Evolutionary conservation across 2,329 filamentous ascomycete species (phyloP), one percentile per base, ranked within the genome.

Genomic region (Fusarium albosuccineum): DNA sequence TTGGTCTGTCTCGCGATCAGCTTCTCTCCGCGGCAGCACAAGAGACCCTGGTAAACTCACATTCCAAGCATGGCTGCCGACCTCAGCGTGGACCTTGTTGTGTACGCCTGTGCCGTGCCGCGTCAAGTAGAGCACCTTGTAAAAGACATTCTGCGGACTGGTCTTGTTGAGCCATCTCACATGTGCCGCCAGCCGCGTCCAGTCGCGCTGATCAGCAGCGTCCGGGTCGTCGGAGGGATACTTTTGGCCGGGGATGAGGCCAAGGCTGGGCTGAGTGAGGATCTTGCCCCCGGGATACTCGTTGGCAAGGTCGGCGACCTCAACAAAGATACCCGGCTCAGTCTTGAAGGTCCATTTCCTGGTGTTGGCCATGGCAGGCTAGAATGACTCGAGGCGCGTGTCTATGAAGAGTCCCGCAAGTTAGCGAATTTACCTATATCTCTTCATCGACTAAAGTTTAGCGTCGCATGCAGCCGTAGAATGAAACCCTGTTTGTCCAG

Each of bases 11-110:
- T 10, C 3, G 6, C 4, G 0, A 13, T 72, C 10, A 72, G 64
- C 10, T 9, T 41, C 1, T 42, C 27, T 13, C 16, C 30, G 26
- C 51, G 30, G 5, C 17, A 3, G 11, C 13, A 26, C 6, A 9
- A 44, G 34, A 22, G 6, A 13, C 3, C 8, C 0, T 1, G 6
- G 1, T 36, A 11, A 14, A 71, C 77, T 61, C 65, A 81, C 80
- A 73, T 89, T 84, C 87, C 87, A 89, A 10, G 80, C 83, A 4
- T 81, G 79, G 0, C 82, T 86, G 40, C 86, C 87, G 59, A 87
- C 88, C 67, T 82, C 84, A n/a, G 80, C 77, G 66, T 87, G 83
- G 55, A 85, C 85, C 53, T 77, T 76, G 59, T 83, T 82, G 49
- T 83, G 80, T 53, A 73, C 78, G 26, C 87, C 87, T 67, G 87